Percentiles rank a stretch among this genome's conserved stretches.
These are phyloP conservation scores for Carex sylvatica DNA, from an alignment of 202 grass and related monocot species.

Conservation along the genomic window DNA sequence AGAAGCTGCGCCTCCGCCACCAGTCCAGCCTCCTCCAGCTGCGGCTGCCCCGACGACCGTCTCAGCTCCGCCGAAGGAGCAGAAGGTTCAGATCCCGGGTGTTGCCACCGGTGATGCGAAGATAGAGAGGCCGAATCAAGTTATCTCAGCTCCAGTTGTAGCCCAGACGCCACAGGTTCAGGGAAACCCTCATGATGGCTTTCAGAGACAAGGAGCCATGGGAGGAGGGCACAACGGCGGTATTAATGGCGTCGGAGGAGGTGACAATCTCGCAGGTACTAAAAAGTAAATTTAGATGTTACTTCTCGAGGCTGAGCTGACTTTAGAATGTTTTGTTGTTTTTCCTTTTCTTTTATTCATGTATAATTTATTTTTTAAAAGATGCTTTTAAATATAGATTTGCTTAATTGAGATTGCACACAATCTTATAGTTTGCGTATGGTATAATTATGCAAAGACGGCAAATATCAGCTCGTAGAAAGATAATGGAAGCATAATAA, in stretches of 20 bases:
- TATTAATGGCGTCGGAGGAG: constrained; percentile 38
- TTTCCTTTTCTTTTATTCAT: not conserved
- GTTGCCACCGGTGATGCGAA: constrained; percentile 21
- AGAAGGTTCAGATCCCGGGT: constrained; percentile 54
- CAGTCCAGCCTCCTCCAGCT: constrained; percentile 18
- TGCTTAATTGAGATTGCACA: not conserved
- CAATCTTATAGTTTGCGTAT: not conserved
- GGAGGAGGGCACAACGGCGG: constrained; percentile 38
- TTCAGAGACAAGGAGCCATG: constrained; percentile 44
- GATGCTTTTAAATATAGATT: not conserved
- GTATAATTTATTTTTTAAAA: not conserved
- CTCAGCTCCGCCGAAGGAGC: constrained; percentile 19
- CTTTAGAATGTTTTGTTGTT: not conserved
- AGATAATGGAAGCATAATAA: not conserved
- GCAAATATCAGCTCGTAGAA: not conserved
- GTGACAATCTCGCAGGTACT: constrained; percentile 35
- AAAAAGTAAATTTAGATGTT: not conserved
- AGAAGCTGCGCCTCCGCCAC: not conserved
- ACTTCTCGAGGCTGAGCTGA: not conserved
- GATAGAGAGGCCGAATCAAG: constrained; percentile 33
- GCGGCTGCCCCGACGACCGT: constrained; percentile 6
- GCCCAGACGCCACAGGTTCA: constrained; percentile 35
- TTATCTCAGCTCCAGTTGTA: constrained; percentile 4
- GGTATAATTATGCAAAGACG: not conserved
- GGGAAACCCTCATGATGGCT: constrained; percentile 39